A percentile compares a stretch with the other conserved stretches of the same genome.
These are phyloP conservation scores for Fagus sylvatica DNA, from an alignment of 306 rosid species.

Conservation along the genomic window DNA sequence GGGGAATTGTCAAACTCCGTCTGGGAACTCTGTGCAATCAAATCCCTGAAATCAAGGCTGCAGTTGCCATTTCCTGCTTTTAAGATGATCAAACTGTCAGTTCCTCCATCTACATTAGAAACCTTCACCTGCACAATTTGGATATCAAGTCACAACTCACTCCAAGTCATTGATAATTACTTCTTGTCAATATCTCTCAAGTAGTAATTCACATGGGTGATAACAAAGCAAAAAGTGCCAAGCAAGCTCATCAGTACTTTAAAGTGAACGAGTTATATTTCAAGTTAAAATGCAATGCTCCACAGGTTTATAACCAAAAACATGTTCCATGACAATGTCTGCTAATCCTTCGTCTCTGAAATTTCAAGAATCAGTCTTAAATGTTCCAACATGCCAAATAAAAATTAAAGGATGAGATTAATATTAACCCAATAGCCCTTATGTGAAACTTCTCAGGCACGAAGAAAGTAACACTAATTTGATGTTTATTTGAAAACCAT, in stretches of 20 bases:
- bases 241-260: neutral
- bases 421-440: neutral
- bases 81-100: conserved; percentile 25
- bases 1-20: conserved; percentile 26
- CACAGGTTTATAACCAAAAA: no score
- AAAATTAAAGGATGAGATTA: neutral
- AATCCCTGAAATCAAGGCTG: conserved; percentile 46
- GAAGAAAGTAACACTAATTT: neutral
- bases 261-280: neutral
- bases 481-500: neutral
- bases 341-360: neutral
- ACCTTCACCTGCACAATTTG: conserved; percentile 37
- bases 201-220: neutral
- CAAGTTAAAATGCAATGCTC: neutral
- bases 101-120: conserved; percentile 28
- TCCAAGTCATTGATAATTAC: neutral
- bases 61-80: conserved; percentile 36
- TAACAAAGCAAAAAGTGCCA: neutral
- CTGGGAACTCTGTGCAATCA: conserved; percentile 13
- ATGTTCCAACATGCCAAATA: neutral
- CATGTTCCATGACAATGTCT: neutral
- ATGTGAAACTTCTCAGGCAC: neutral
- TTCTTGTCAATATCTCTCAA: neutral
- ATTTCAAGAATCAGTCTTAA: neutral
- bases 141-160: conserved; percentile 17